Conservation (phyloP, 1,284 basidiomycete species). For the Trichosporon sp. region DNA sequence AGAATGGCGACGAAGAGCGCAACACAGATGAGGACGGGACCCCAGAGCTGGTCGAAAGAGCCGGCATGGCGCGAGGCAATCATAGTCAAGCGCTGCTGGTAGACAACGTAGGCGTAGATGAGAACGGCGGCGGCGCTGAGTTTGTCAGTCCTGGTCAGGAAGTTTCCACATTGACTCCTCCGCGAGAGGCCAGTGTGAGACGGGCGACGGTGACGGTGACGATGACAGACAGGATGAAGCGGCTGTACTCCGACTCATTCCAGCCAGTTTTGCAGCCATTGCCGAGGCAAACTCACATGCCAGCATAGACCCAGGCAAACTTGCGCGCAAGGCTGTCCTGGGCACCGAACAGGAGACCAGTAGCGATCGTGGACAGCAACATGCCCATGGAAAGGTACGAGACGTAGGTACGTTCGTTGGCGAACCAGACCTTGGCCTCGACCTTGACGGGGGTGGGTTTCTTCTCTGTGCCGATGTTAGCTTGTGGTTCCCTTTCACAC, state of each 20-base stretch:
- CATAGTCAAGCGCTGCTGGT: conserved; percentile 83
- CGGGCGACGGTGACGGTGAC: no score
- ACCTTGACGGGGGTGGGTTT: conserved; percentile 83
- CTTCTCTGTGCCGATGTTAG: conserved; percentile 54
- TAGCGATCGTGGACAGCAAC: conserved; percentile 74
- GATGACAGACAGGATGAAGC: no score
- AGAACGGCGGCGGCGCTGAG: conserved; percentile 42
- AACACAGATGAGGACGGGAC: conserved; percentile 71
- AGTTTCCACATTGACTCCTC: not conserved
- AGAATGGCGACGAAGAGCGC: conserved; percentile 78
- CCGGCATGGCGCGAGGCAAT: conserved; percentile 87
- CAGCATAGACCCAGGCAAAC: conserved; percentile 80
- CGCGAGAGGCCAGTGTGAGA: no score
- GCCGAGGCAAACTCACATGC: conserved; percentile 51
- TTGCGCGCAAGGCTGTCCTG: conserved; percentile 64
- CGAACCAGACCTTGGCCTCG: conserved; percentile 98
- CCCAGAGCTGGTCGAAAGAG: conserved; percentile 74
- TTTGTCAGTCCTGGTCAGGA: not conserved
- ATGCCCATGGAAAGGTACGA: conserved; percentile 83
- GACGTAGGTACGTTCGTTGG: conserved; percentile 95
- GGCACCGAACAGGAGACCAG: conserved; percentile 58
- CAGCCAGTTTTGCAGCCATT: not conserved
- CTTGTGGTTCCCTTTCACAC: not conserved
- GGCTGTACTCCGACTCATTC: no score
- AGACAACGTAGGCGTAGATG: conserved; percentile 78